Base-by-base conservation (phyloP, 495 filamentous ascomycete species). In the Letharia lupina region DNA sequence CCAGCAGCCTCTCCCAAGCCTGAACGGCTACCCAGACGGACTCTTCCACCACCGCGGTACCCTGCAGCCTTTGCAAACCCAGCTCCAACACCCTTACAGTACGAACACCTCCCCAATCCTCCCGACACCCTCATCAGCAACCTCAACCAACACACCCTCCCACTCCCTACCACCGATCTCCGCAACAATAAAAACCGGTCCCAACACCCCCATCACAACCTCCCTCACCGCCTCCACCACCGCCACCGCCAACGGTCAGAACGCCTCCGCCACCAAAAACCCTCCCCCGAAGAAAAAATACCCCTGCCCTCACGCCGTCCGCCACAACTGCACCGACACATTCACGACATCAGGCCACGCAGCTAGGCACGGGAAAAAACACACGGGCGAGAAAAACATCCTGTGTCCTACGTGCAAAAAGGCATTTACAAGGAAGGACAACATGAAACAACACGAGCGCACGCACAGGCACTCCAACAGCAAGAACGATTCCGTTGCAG, bases 291-390 rank as follows among this genome's bases (percentile, higher is more conserved):
- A 83, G 70, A 84, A 83, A 71, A 84, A 83, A 70, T 84, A 83
- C 65, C 81, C 81, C 5, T 84, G 81, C 52, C 81, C 81, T 2
- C 82, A 82, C 70, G 82, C 84, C 41, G 81, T 86, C 39, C 82
- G 80, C 23, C 88, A 89, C 71, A 80, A 83, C 16, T 94, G 90
- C 74, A 79, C 84, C 40, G 90, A 90, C 69, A 91, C 89, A 0
- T 98, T 98, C 75, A 97, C 93, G 56, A 98, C 93, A 0, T 97
- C 94, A 0, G 93, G 93, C 57, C 93, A 98, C 72, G 91, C 94
- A 3, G 93, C 93, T n/a, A 87, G 93, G 11, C 93, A 98, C 73
- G 92, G 91, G 62, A 96, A 96, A 74, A 96, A 96, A 73, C 93
- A 98, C 77, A 96, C 93, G 0, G 93, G 91, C 33, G 91, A 96